Evolutionary conservation across 192 early-diverging fungal genomes (phyloP), one percentile per base, ranked within the genome.

Genomic region (Backusella tuberculispora): DNA sequence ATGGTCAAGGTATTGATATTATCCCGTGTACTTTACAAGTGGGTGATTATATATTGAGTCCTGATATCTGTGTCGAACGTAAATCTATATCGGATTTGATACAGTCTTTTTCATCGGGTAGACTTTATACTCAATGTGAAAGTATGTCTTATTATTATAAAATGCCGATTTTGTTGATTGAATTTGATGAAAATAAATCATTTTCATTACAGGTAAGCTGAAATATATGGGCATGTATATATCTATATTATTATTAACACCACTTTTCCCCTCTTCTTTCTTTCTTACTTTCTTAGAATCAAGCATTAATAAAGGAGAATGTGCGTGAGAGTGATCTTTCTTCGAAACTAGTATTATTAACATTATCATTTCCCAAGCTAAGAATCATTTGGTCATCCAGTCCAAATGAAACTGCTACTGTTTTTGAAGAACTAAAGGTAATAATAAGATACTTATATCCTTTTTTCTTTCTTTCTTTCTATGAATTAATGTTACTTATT

Each of bases 41-140:
- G 0, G 98, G 97, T 47, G 98, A 99, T 82, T 99, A 98, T 76
- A 88, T 99, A 10, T 81, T 99, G 13, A 90, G 90, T 44, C 92
- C 95, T 34, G 80, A 85, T 5, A 90, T 98, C 44, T 96, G 91
- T 38, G 92, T 99, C 8, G 98, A 99, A 79, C 85, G 98, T 71
- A 99, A 99, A 83, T 93, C 92, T 42, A 86, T 98, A 34, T 85
- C 91, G 1, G 98, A 99, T 87, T 85, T 98, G 40, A 89, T 97
- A 47, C 81, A 84, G 21, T 96, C 94, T 2, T 88, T 98, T 76
- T 88, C 86, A 38, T 92, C 89, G 42, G 95, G 96, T 10, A 85
- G 95, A 46, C 81, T 98, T 86, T 89, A 95, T 84, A 91, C 89
- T 21, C 98, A 99, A 83, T 91, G 89, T 37, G 95, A 96, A 63